phyloP scores from a whole-genome alignment of 1,284 basidiomycete genomes.

The Paramarasmius palmivorus region DNA sequence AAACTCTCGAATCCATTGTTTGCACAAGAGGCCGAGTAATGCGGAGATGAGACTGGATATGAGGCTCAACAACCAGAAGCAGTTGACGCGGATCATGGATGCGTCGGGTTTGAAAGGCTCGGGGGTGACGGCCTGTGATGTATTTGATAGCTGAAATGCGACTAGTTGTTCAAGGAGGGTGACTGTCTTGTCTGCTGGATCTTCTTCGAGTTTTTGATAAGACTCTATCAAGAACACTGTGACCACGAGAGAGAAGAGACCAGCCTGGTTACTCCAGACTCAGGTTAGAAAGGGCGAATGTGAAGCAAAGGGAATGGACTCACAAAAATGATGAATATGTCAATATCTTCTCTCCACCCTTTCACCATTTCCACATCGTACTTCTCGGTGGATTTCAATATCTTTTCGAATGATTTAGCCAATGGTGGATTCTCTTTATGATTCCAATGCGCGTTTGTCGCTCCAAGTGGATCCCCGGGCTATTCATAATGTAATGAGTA shows the following conservation, averaged over 20 bases:
- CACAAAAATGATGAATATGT: slow-evolving; percentile 5
- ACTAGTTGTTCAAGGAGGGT: slow-evolving; percentile 14
- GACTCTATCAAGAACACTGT: slow-evolving; percentile 20
- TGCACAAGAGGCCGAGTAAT: slow-evolving; percentile 8
- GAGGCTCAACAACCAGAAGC: slow-evolving; percentile 14
- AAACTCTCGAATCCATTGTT: slow-evolving; percentile 12
- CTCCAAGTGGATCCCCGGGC: no score
- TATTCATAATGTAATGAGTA: no score
- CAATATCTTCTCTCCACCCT: slow-evolving; percentile 10
- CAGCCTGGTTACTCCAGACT: slow-evolving; percentile 12
- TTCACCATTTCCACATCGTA: slow-evolving; percentile 4
- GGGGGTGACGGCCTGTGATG: neutral
- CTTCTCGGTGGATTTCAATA: no score
- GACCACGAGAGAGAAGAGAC: slow-evolving; percentile 22
- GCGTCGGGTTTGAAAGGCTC: neutral
- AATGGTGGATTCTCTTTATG: no score
- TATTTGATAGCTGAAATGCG: slow-evolving; percentile 11
- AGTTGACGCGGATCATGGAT: slow-evolving; percentile 1
- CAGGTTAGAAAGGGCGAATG: neutral
- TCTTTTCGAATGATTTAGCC: no score
- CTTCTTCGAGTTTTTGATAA: slow-evolving; percentile 14
- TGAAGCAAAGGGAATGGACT: neutral
- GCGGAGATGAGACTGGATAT: slow-evolving; percentile 2
- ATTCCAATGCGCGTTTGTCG: no score
- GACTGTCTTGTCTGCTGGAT: slow-evolving; percentile 8